Conservation (phyloP, 1,139 yeast genomes). For the Geotrichum fermentans region DNA sequence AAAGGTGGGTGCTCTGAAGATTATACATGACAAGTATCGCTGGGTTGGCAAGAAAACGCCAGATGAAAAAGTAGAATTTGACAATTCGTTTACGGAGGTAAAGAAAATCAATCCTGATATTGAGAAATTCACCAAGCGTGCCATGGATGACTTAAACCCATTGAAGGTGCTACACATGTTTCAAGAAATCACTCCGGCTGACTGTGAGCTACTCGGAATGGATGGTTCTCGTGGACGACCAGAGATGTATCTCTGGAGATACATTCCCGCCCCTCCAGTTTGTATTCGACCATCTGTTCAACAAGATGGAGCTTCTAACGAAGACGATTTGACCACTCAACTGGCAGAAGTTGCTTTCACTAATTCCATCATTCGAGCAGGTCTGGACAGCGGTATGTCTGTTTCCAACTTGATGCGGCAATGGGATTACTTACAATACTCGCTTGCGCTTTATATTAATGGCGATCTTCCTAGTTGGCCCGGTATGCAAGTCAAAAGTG, state of each 20-base stretch:
- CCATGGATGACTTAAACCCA: slow-evolving; percentile 92
- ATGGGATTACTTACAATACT: slow-evolving; percentile 94
- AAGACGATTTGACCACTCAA: slow-evolving; percentile 94
- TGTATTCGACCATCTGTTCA: slow-evolving; percentile 97
- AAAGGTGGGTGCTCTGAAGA: slow-evolving; percentile 92
- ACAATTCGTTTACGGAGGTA: slow-evolving; percentile 58
- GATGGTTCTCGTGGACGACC: slow-evolving; percentile 89
- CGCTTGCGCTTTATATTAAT: slow-evolving; percentile 95
- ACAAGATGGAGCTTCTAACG: slow-evolving; percentile 91
- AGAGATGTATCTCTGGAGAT: slow-evolving; percentile 94
- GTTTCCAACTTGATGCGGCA: slow-evolving; percentile 93
- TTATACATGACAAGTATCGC: slow-evolving; percentile 92
- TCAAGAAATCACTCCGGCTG: slow-evolving; percentile 77
- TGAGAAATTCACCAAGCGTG: slow-evolving; percentile 79
- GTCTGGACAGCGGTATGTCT: slow-evolving; percentile 90
- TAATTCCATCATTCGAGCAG: slow-evolving; percentile 85
- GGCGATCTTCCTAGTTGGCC: slow-evolving; percentile 68
- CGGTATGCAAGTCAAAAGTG: slow-evolving; percentile 63
- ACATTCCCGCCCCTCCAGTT: slow-evolving; percentile 97
- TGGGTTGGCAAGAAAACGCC: slow-evolving; percentile 91
- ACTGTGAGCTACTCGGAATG: slow-evolving; percentile 88
- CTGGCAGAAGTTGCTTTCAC: slow-evolving; percentile 96
- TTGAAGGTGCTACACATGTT: slow-evolving; percentile 81
- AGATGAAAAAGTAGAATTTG: slow-evolving; percentile 83
- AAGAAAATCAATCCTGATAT: slow-evolving; percentile 80